Base-by-base conservation (phyloP, 23 red algal genomes). In the Gracilaria vermiculophylla region DNA sequence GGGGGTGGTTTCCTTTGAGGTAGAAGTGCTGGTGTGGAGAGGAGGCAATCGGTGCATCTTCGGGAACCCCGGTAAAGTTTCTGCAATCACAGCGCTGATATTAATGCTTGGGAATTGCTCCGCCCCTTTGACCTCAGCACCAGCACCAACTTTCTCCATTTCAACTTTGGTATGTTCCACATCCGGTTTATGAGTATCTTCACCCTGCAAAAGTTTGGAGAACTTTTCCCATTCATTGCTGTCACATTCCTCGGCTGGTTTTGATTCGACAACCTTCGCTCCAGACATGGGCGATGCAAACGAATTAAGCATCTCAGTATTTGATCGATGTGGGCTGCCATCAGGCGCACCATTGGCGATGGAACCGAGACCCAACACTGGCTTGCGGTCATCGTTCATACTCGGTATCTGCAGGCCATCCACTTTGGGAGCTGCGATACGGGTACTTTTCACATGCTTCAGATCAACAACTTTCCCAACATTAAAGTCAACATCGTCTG, bases 281-380 rank as follows among this genome's bases (percentile, higher is more conserved):
- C 11, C 55, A 24, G 21, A 60, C 21, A 60, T 5, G 4, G 55
- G 55, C 1, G 19, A 28, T 29, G 55, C 55, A 60, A 60, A 60
- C 14, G 55, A 60, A 2, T 60, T 60, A 8, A 60, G 55, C 55
- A 60, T 28, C 3, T 60, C 55, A 29, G 55, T 28, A 24, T 60
- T 60, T 7, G 55, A 28, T 60, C 55, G 55, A 8, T 11, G 5
- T 28, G 55, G 55, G 29, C 55, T 28, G 14, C 11, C 55, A 24
- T 2, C 21, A 28, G 29, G 2, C 23, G 10, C 34, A 70, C 17
- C 20, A 1, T 70, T 23, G 28, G 64, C 64, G 15, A 41, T 34
- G 64, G 64, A 70, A 70, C 64, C 61, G 34, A 66, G 61, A 28
- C 61, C 61, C 25, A 35, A 66, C 28, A 66, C 61, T 4, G 33